Base-by-base conservation (phyloP, 2,329 filamentous ascomycete species). In the Hortaea werneckii region DNA sequence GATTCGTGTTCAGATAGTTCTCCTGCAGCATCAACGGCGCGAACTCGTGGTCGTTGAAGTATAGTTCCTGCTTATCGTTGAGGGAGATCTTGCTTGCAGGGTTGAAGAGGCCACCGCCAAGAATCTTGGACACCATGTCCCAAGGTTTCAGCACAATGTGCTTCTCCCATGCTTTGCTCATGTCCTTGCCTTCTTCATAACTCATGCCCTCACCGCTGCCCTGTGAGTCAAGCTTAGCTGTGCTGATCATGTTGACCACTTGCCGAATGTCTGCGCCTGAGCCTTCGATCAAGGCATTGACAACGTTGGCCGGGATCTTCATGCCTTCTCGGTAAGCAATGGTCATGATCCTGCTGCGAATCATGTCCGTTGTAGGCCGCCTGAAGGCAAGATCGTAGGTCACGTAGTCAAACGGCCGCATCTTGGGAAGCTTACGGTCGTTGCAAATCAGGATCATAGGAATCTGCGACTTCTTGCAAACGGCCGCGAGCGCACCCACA, bases 31-130 rank as follows among this genome's bases (percentile, higher is more conserved):
- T 96, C 44, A 98, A 73, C 60, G 83, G 92, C 59, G 88, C 95
- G 68, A 96, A 94, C 58, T 98, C 92, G 61, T 98, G 92, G 58
- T 98, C 92, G 65, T 98, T 96, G 74, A 98, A 98, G 66, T 98
- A 98, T 1, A 98, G 79, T 67, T 98, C 90, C 51, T 94, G 92
- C 73, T 98, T 98, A 65, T 98, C 90, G 62, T 96, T 96, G 32
- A 98, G 71, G 0, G 87, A 94, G 3, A 86, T 74, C 54, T 87
- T 94, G 67, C 87, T 94, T 42, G 82, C 80, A 4, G 82, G 77
- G 26, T 85, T 77, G 66, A 96, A 98, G 67, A 95, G 79, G 34
- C 87, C 87, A 4, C 87, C 83, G 27, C 79, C 87, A 5, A 98
- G 78, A 62, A 98, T 87, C 69, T 95, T 95, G 62, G 85, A 79